Evolutionary conservation across 495 filamentous ascomycete genomes (phyloP), one percentile per base, ranked within the genome.

Genomic region (Choiromyces venosus): DNA sequence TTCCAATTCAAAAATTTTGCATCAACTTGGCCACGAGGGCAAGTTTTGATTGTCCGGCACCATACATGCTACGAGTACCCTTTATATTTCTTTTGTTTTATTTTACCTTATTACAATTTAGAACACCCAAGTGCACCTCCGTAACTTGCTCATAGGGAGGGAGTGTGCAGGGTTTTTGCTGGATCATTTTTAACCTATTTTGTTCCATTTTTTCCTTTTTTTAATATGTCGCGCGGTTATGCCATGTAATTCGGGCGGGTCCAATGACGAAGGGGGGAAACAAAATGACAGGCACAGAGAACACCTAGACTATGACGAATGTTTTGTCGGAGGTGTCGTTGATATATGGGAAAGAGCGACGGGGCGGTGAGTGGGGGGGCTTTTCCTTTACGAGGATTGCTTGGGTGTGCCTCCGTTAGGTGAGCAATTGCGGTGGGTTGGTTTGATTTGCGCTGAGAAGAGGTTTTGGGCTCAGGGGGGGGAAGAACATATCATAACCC

Each of bases 341-440:
- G 72, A 66, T 67, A 64, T 74, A 76, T 46, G 67, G 75, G 75
- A 76, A 77, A 67, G 75, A 76, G 69, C 56, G 66, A 70, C 74
- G 69, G 56, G 52, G 75, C 73, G 69, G 75, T 77, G 73, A 70
- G 70, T 75, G 73, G 73, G 73, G 66, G 65, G 67, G n/a, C 21
- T 56, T n/a, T 29, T 9, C 6, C 46, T 56, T 56, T 56, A 25
- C 46, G 46, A 56, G 46, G 46, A 25, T 3, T 56, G 46, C 46
- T 56, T 56, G 46, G 46, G 46, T n/a, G 29, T 56, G 46, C 46
- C 46, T 56, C n/a, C 7, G 69, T 71, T 71, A 42, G 72, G 65
- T 44, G 74, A 66, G 40, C 71, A 74, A 67, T 66, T 74, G 69
- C 46, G 52, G 65, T 71, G 75, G 65, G 66, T 56, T 76, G 68